phyloP scores from a whole-genome alignment of 331 rosid species.

The Quercus tomentella region DNA sequence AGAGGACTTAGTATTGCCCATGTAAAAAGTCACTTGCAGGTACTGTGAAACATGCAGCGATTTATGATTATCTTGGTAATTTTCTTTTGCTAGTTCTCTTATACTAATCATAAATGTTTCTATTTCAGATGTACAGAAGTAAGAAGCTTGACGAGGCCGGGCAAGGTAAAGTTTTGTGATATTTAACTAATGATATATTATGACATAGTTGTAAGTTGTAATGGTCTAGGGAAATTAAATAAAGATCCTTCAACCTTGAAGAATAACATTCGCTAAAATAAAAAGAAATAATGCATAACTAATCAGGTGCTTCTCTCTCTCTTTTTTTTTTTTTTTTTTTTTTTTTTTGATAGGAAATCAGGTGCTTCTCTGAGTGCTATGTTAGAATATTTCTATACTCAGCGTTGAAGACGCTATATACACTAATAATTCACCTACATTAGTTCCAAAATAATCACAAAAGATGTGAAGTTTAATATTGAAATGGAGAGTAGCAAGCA shows the following conservation, averaged over 20 bases:
- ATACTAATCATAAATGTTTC: background rate
- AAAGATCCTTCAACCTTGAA: background rate
- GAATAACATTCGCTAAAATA: background rate
- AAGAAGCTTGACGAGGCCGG: constrained; percentile 88
- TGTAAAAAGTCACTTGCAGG: constrained; percentile 66
- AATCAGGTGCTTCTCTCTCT: background rate
- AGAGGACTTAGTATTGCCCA: constrained; percentile 72
- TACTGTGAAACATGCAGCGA: background rate
- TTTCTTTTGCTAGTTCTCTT: background rate
- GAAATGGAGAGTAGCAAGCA: no score
- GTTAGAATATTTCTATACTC: no score
- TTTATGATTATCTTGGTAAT: background rate
- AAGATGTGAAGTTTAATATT: no score
- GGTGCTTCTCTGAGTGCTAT: no score
- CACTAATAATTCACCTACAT: no score
- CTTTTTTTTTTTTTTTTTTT: no score
- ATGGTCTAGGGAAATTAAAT: background rate
- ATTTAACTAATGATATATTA: no score
- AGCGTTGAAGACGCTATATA: no score
- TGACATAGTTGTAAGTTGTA: no score
- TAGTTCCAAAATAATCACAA: no score
- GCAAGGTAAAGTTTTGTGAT: constrained; percentile 53
- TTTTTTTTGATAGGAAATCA: no score
- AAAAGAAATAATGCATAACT: background rate
- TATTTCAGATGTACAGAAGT: constrained; percentile 84